Evolutionary conservation across 495 filamentous ascomycete genomes (phyloP), one percentile per base, ranked within the genome.

Genomic region (Aspergillus asperescens): DNA sequence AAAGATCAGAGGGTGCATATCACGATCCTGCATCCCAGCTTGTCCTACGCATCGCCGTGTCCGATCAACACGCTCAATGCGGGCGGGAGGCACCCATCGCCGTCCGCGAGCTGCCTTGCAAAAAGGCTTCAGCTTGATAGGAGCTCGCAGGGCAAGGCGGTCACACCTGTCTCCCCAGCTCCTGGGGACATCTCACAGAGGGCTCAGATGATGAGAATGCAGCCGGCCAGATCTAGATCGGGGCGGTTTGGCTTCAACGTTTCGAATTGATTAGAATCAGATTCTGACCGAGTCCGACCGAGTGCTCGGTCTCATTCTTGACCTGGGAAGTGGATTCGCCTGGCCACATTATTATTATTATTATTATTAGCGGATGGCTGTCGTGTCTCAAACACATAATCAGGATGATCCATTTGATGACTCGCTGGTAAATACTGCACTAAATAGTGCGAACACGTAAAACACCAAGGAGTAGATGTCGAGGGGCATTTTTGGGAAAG

Each of bases 331-430:
- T 59, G 57, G 57, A 46, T 50, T 53, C 41, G 51, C 38, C 48
- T 52, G 48, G 44, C 53, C 39, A 51, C 39, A 50, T 56, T n/a
- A n/a, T n/a, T n/a, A n/a, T n/a, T n/a, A n/a, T n/a, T n/a, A n/a
- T n/a, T n/a, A n/a, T n/a, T n/a, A n/a, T n/a, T 48, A 51, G 31
- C 34, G 46, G 34, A 38, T 45, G 29, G 52, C 46, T 52, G 55
- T 62, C 55, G 59, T 62, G 59, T 62, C 55, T 62, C 55, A 58
- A 51, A 29, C 56, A 49, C 51, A 55, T 42, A 49, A 52, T 55
- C 54, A 57, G 50, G 50, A 54, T 54, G 29, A 51, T 60, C 57
- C 40, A 54, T 50, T 47, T 28, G 42, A 43, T 25, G 32, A 47
- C 31, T 29, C 22, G 20, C 40, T 50, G 22, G 39, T 27, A 29